Evolutionary conservation across 176 grass and related monocot species (phyloP), one percentile per base, ranked within the genome.

Genomic region (Melocanna baccifera): DNA sequence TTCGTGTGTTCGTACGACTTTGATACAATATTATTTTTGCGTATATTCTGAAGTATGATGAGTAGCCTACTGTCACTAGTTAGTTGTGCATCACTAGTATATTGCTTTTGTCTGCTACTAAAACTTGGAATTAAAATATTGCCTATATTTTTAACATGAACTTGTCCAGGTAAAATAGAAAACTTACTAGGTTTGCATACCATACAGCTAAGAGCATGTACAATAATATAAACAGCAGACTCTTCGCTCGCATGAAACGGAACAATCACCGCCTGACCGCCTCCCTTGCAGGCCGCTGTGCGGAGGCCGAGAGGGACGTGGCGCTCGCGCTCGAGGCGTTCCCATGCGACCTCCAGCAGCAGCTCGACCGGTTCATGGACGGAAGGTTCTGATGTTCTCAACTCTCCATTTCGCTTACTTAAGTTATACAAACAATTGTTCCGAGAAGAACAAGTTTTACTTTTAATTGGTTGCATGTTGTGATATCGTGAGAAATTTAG

Each of bases 351-450:
- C 88, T 98, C 40, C 96, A 98, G 83, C 89, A 92, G 83, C 91
- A 88, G 72, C 85, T 98, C 41, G 87, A 98, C 86, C 91, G 90
- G 56, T 98, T 98, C 87, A 85, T 93, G 82, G 88, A 88, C 74
- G 89, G 96, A 50, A 98, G 93, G 96, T 98, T 71, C 14, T 43
- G 34, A 47, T 43, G 22, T 28, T 48, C 48, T 56, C 23, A 26
- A 12, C 3, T 42, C 29, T 61, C 26, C 11, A 29, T 75, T 22
- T 40, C 45, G 7, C 9, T 85, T 30, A 3, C 8, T 84, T 29
- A 3, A 64, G 6, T 23, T 79, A 25, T 81, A n/a, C 0, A 26
- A 36, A 52, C 62, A 77, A 48, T 30, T 22, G 26, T 48, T 51
- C 11, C 56, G n/a, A 47, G 50, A 32, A 37, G 48, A 71, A 71